Conservation (phyloP, 352 stramenopile genomes). For the Nothophytophthora sp. region DNA sequence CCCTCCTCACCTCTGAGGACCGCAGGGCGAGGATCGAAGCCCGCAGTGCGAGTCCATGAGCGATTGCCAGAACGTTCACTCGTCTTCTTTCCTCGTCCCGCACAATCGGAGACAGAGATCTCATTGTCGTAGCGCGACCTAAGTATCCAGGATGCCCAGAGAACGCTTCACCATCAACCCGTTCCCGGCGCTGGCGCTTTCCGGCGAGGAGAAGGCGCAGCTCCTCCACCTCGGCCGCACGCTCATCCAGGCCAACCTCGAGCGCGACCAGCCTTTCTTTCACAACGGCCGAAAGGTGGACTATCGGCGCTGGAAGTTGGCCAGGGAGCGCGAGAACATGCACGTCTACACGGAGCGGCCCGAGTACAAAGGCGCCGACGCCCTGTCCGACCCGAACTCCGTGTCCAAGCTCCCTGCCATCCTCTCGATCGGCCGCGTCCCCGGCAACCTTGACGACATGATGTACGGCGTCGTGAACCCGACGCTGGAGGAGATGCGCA, state of each 20-base stretch:
- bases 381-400: constrained; percentile 25
- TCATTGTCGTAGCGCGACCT: background rate
- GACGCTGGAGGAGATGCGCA: constrained; percentile 36
- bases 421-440: constrained; percentile 27
- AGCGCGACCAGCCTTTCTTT: constrained; percentile 26
- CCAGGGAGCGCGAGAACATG: constrained; percentile 37
- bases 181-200: constrained; percentile 22
- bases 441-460: constrained; percentile 39
- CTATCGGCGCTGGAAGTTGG: constrained; percentile 32
- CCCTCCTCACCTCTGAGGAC: too few species aligned
- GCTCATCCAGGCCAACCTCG: constrained; percentile 18
- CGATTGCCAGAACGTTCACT: too few species aligned
- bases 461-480: constrained; percentile 41
- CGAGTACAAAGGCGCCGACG: constrained; percentile 27
- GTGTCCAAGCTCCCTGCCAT: constrained; percentile 30
- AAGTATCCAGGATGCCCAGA: constrained; percentile 10
- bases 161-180: constrained; percentile 28
- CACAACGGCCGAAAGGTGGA: constrained; percentile 31
- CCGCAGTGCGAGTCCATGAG: too few species aligned
- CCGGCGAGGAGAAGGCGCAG: constrained; percentile 16
- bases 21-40: too few species aligned
- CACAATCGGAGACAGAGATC: background rate
- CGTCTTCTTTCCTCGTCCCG: background rate
- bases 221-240: constrained; percentile 17
- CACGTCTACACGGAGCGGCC: constrained; percentile 31